Base-by-base conservation (phyloP, 1,139 yeast genomes). In the Candida sojae region DNA sequence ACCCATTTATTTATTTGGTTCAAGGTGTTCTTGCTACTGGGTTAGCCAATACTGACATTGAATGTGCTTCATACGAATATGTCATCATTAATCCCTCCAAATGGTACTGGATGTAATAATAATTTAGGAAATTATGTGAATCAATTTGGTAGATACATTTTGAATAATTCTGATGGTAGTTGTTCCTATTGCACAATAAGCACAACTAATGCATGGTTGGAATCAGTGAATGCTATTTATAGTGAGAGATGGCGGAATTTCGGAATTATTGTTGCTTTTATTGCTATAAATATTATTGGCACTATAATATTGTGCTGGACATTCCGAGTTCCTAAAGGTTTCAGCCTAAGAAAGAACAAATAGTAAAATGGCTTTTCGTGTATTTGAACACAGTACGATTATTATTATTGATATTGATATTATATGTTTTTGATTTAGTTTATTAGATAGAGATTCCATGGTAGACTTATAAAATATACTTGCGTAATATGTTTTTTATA, bases 311-410 rank as follows among this genome's bases (percentile, higher is more conserved):
- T 87, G 48, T 88, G 87, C 68, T 88, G 88, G 85, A 66, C 85
- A 44, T 82, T 83, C 10, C 83, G 96, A 72, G 96, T 88, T 50
- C 96, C 96, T 52, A 73, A 71, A 84, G 69, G 66, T 50, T 49
- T 45, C 10, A 47, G 55, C 37, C 21, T 17, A 17, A 17, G 51
- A 50, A 35, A 50, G 57, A 65, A 69, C 38, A 55, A 13, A 36
- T 10, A 10, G n/a, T 13, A 36, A 36, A 25, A 25, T 40, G 56
- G 21, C 21, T 17, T 17, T 17, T 17, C 3, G 21, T 17, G 21
- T 17, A 17, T 17, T 17, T 17, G 67, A 68, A 53, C 54, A 12
- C 25, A 26, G 29, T 32, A 8, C 17, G 9, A 12, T 32, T 8
- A 2, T 6, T 26, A 6, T 26, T 26, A 8, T 26, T 26, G 28